phyloP scores from a whole-genome alignment of 2,329 filamentous ascomycete genomes.

The Penicillium sp. region DNA sequence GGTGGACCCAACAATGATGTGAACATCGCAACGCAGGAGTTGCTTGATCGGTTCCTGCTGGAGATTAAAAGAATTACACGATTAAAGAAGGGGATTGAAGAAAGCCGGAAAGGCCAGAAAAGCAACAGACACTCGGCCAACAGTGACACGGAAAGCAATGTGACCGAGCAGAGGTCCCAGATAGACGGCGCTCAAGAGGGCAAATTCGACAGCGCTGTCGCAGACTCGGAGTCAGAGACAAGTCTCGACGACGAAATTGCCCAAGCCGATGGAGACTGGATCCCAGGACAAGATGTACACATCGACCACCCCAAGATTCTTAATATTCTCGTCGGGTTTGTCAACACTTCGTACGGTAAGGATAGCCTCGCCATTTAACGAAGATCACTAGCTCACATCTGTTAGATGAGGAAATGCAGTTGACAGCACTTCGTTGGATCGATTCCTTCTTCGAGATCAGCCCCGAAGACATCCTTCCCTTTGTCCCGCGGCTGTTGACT shows the following conservation, averaged over 20 bases:
- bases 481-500: constrained; percentile 86
- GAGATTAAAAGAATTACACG: constrained; percentile 94
- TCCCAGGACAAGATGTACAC: constrained; percentile 93
- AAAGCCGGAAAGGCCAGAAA: constrained; percentile 68
- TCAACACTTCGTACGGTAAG: constrained; percentile 74
- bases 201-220: constrained; percentile 55
- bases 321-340: constrained; percentile 82
- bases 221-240: constrained; percentile 44
- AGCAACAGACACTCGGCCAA: constrained; percentile 69
- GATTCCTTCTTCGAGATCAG: constrained; percentile 96
- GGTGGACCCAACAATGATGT: constrained; percentile 90
- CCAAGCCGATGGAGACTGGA: constrained; percentile 84
- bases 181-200: constrained; percentile 34
- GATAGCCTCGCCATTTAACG: constrained; percentile 25
- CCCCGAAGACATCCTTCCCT: constrained; percentile 90
- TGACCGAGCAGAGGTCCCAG: constrained; percentile 46
- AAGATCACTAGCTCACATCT: constrained; percentile 17
- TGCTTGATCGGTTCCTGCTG: constrained; percentile 81
- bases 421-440: constrained; percentile 91
- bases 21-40: constrained; percentile 85
- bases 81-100: constrained; percentile 85
- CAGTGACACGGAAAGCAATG: constrained; percentile 62
- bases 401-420: constrained; percentile 80
- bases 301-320: constrained; percentile 90
- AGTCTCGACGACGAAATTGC: constrained; percentile 53